Conservation (phyloP, 1,139 yeast species). For the Protomyces arabidopsidicola region DNA sequence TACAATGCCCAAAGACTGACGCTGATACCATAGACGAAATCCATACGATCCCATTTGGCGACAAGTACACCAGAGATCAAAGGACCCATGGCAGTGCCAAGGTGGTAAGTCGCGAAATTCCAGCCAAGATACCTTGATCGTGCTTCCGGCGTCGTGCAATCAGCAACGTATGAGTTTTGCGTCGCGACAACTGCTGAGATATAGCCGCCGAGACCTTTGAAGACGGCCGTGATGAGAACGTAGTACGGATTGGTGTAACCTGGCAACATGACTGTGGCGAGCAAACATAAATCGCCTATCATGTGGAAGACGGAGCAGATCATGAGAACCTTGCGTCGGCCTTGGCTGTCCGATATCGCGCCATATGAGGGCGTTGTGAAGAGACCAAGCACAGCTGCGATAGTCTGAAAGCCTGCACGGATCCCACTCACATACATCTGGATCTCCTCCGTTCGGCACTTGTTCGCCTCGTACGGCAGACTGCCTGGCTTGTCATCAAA, state of each 20-base stretch:
- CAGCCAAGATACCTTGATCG: slow-evolving; percentile 27
- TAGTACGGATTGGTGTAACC: slow-evolving; percentile 19
- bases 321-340: slow-evolving; percentile 26
- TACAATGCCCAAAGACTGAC: slow-evolving; percentile 26
- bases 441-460: slow-evolving; percentile 26
- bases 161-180: slow-evolving; percentile 29
- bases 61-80: slow-evolving; percentile 23
- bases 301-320: slow-evolving; percentile 20
- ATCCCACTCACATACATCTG: slow-evolving; percentile 25
- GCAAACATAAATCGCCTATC: slow-evolving; percentile 25
- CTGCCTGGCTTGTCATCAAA: slow-evolving; percentile 23
- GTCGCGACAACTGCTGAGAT: slow-evolving; percentile 27
- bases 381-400: slow-evolving; percentile 27
- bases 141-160: slow-evolving; percentile 23
- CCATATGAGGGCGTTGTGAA: slow-evolving; percentile 28
- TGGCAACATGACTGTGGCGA: slow-evolving; percentile 20
- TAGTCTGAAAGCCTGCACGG: slow-evolving; percentile 27
- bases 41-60: slow-evolving; percentile 24
- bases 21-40: slow-evolving; percentile 21
- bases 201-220: slow-evolving; percentile 29
- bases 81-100: slow-evolving; percentile 29
- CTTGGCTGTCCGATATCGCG: slow-evolving; percentile 24
- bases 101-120: slow-evolving; percentile 29
- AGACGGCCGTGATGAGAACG: slow-evolving; percentile 23
- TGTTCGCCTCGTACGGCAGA: slow-evolving; percentile 16